phyloP scores from a whole-genome alignment of 495 filamentous ascomycete species.

The Amorphotheca resinae region DNA sequence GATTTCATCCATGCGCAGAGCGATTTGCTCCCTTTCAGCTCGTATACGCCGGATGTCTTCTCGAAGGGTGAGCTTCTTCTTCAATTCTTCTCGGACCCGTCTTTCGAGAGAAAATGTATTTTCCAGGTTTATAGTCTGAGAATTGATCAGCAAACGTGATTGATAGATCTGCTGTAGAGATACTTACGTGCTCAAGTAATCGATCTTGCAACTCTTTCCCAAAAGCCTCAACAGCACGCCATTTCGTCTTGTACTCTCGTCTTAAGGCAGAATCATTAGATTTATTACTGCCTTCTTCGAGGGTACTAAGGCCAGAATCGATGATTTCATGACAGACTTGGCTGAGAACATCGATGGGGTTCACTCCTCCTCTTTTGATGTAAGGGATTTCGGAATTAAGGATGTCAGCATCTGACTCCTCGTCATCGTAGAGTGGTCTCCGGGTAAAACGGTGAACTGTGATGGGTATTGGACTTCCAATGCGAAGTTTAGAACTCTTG shows the following conservation, averaged over 20 bases:
- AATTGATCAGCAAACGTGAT: neutral
- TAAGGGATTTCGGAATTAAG: slow-evolving; percentile 35
- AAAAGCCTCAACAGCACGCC: slow-evolving; percentile 54
- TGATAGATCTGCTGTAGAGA: slow-evolving; percentile 16
- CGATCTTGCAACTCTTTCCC: slow-evolving; percentile 52
- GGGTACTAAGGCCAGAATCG: slow-evolving; percentile 34
- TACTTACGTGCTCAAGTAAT: slow-evolving; percentile 43
- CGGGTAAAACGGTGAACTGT: slow-evolving; percentile 17
- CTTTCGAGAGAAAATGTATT: slow-evolving; percentile 50
- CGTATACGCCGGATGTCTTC: slow-evolving; percentile 51
- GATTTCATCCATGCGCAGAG: slow-evolving; percentile 56
- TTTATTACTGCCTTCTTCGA: slow-evolving; percentile 26
- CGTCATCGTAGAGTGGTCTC: slow-evolving; percentile 12
- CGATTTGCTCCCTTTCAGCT: slow-evolving; percentile 51
- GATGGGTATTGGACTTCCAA: slow-evolving; percentile 18
- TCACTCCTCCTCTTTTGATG: slow-evolving; percentile 49
- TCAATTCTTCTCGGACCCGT: slow-evolving; percentile 49
- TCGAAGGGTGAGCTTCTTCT: slow-evolving; percentile 50
- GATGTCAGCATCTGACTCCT: slow-evolving; percentile 29
- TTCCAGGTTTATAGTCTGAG: slow-evolving; percentile 46
- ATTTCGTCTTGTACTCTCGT: slow-evolving; percentile 47
- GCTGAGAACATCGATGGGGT: slow-evolving; percentile 53
- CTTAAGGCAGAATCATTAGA: slow-evolving; percentile 29
- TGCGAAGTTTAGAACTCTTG: slow-evolving; percentile 1
- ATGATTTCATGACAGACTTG: slow-evolving; percentile 60